phyloP scores from a whole-genome alignment of 768 basidiomycete genomes.

The Kwoniella botswanensis region DNA sequence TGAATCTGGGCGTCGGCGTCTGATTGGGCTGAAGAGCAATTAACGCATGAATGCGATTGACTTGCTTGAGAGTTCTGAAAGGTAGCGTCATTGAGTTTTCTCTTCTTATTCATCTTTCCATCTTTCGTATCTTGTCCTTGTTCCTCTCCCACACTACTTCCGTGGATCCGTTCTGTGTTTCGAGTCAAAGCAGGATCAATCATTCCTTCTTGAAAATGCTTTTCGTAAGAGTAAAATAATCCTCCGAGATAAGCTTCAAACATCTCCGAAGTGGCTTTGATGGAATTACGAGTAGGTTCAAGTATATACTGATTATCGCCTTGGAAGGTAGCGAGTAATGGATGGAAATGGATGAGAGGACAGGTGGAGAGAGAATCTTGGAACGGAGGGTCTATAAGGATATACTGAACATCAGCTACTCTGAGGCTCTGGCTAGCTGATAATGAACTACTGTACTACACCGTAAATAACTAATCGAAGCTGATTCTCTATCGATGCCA shows the following conservation, averaged over 20 bases:
- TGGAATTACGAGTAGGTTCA: background rate
- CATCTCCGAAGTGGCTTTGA: constrained; percentile 16
- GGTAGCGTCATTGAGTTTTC: background rate
- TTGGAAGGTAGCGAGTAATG: background rate
- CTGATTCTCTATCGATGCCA: constrained; percentile 4
- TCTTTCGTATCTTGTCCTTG: background rate
- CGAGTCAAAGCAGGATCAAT: background rate
- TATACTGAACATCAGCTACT: background rate
- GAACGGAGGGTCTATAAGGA: background rate
- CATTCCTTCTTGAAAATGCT: no score
- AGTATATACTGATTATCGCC: constrained; percentile 2
- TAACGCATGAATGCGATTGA: background rate
- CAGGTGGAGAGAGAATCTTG: constrained; percentile 5
- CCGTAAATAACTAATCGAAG: background rate
- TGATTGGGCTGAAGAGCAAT: background rate
- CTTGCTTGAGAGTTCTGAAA: background rate
- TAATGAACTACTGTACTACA: no score
- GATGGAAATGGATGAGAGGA: background rate
- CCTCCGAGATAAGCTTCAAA: constrained; percentile 18
- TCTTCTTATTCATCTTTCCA: background rate
- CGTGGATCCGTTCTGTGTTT: no score
- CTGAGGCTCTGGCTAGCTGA: background rate
- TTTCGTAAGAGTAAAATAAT: constrained; percentile 6
- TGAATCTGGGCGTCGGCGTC: background rate
- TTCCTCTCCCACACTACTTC: background rate